Base-by-base conservation (phyloP, 2,329 filamentous ascomycete species). In the Penicillium aurantiogriseum region DNA sequence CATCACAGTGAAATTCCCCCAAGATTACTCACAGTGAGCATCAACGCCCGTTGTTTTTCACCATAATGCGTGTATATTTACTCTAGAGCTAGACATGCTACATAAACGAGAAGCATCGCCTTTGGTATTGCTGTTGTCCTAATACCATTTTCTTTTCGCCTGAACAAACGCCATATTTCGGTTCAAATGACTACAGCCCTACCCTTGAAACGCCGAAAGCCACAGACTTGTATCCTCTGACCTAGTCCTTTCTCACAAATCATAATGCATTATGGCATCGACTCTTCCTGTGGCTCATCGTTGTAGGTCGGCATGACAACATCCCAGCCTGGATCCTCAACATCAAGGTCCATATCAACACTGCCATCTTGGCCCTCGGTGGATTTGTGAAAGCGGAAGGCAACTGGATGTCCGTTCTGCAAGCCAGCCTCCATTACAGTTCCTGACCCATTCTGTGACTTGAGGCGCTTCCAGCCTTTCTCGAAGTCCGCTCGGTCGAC, bases 381-480 rank as follows among this genome's bases (percentile, higher is more conserved):
- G 6, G 42, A 31, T 48, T 68, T 68, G 46, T 68, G 67, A 42
- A 76, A 76, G 13, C 73, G 69, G 59, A 75, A 75, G 25, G 73
- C 73, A 46, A 76, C 62, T 7, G 64, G 40, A 33, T 74, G 67
- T 6, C 71, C 71, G 48, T 71, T 66, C 17, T 59, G 59, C 6
- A 76, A 58, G 21, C 69, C 68, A 3, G 66, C 67, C 23, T 63
- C 65, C 54, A 69, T 60, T 23, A 75, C 39, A 45, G 62, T 71
- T 7, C 61, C 56, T n/a, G 61, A 55, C 6, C 49, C 49, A 19
- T 55, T 60, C n/a, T 51, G 49, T n/a, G 49, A 38, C n/a, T 45
- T 56, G 19, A 83, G 62, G 44, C 70, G 70, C 25, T 71, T 71
- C 81, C 81, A 84, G 44, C 81, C 82, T 63, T 80, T 79, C 21